Base-by-base conservation (phyloP, 2,329 filamentous ascomycete genomes). In the Lecanicillium sp. region DNA sequence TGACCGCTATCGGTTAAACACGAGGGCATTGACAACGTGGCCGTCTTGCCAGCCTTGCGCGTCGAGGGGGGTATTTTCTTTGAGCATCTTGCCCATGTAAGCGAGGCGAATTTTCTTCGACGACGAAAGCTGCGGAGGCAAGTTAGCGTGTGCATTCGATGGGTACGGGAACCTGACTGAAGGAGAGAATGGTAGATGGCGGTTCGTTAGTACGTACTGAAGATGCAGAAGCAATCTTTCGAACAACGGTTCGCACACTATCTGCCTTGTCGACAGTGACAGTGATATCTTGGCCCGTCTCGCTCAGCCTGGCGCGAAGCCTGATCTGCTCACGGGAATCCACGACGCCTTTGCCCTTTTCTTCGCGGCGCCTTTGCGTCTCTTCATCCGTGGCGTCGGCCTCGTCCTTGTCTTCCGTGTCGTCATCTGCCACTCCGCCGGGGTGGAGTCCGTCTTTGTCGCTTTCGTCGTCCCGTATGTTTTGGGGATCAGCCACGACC, bases 51-150 rank as follows among this genome's bases (percentile, higher is more conserved):
- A 95, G 35, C 83, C 84, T 49, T 92, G 83, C 3, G 73, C 71
- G 32, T 68, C 59, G 14, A 95, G 65, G 1, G 81, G 71, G 15
- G 74, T 57, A 39, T 71, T 70, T 46, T 90, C 85, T 47, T 80
- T 79, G 33, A 95, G 71, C 36, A 89, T 76, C 55, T 80, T 87
- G 48, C 89, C 89, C 60, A 92, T 72, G 57, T 94, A 94, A 15
- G 79, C 81, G 43, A 95, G 74, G 39, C 78, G 77, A 36, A 95
- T 67, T 34, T 69, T 74, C 44, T 76, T 77, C 32, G 65, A 66
- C 7, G 66, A 55, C 2, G 71, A 59, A 22, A 89, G 64, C 82
- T 84, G 49, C 13, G 19, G 14, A 14, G 14, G 17, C 12, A 19
- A 29, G 11, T 4, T 40, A 25, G 11, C 17, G 13, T 36, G 14